Base-by-base conservation (phyloP, 306 rosid species). In the Vigna angularis region DNA sequence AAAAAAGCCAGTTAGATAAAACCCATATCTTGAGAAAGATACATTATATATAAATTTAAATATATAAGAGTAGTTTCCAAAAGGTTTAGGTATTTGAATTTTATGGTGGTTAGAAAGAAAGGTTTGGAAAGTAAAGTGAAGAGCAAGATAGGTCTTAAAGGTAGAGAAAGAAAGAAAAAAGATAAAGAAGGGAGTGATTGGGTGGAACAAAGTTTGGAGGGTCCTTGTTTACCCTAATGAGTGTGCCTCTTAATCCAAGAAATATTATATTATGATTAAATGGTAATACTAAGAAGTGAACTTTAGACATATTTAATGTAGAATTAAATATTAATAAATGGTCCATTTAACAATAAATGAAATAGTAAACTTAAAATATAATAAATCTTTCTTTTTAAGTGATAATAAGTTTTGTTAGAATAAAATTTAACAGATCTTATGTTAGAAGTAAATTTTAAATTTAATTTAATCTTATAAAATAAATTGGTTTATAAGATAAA, bases 71-170 rank as follows among this genome's bases (percentile, higher is more conserved):
- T 80, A 89, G 87, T 80, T 80, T 73, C 78, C 81, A 76, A 74
- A 91, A 91, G 80, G 63, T 78, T 73, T 87, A 64, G 83, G 70
- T 73, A 70, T 80, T 82, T 76, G 52, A 79, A 73, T 74, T 80
- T 77, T 70, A 64, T 56, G 79, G 80, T 87, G 83, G 81, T 85
- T 72, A 66, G 81, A 68, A 88, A 78, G 75, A 86, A 90, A 87
- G 89, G 91, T 83, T 88, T 87, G 83, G 70, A 75, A 84, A 85
- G 88, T 68, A 75, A 87, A 79, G 81, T 50, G 81, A 79, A 83
- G 77, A 76, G 70, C 82, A 56, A 68, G 66, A 67, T 40, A 89
- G 85, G 75, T 84, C 88, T 81, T 82, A 73, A 72, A 88, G 81
- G 80, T 6, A 20, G 24, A 75, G 28, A 74, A 70, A 66, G 28